Conservation (phyloP, 805 yeast species). For the Kodamaea sagamina region DNA sequence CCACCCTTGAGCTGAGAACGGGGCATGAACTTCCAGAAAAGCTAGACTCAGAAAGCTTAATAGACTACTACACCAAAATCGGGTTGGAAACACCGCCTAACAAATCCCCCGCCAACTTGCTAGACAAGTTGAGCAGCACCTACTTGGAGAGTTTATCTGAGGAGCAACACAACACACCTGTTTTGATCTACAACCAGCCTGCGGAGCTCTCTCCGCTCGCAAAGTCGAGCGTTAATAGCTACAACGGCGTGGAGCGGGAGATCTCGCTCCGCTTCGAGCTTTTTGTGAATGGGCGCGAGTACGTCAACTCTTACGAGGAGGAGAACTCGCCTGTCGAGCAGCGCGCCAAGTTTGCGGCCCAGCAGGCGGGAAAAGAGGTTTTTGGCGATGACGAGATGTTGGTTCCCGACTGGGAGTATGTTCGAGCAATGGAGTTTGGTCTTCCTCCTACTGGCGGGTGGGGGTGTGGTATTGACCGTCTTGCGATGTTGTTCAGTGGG, state of each 20-base stretch:
- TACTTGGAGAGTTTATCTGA: constrained; percentile 67
- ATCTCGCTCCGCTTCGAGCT: constrained; percentile 79
- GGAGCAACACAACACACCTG: constrained; percentile 47
- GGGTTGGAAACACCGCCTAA: constrained; percentile 40
- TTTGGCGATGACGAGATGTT: constrained; percentile 62
- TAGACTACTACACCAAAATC: constrained; percentile 39
- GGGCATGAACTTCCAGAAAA: constrained; percentile 51
- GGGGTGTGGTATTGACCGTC: constrained; percentile 92
- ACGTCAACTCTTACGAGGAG: constrained; percentile 93
- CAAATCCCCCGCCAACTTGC: constrained; percentile 56
- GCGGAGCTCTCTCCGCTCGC: constrained; percentile 84
- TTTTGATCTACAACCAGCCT: constrained; percentile 82
- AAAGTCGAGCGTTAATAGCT: constrained; percentile 49
- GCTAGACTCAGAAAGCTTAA: constrained; percentile 42
- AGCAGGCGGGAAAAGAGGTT: constrained; percentile 49
- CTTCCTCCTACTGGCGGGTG: constrained; percentile 98
- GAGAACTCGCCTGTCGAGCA: constrained; percentile 87
- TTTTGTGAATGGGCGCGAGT: constrained; percentile 77
- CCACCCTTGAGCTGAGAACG: constrained; percentile 57
- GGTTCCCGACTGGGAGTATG: constrained; percentile 70
- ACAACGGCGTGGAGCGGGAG: constrained; percentile 32
- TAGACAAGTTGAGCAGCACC: constrained; percentile 61
- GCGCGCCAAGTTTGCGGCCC: constrained; percentile 58
- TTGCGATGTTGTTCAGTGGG: constrained; percentile 75
- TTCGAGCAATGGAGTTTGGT: constrained; percentile 84